Percentiles rank a stretch among this genome's conserved stretches.
These are phyloP conservation scores for Parathielavia appendiculata DNA, from an alignment of 495 filamentous ascomycete species.

Conservation along the genomic window DNA sequence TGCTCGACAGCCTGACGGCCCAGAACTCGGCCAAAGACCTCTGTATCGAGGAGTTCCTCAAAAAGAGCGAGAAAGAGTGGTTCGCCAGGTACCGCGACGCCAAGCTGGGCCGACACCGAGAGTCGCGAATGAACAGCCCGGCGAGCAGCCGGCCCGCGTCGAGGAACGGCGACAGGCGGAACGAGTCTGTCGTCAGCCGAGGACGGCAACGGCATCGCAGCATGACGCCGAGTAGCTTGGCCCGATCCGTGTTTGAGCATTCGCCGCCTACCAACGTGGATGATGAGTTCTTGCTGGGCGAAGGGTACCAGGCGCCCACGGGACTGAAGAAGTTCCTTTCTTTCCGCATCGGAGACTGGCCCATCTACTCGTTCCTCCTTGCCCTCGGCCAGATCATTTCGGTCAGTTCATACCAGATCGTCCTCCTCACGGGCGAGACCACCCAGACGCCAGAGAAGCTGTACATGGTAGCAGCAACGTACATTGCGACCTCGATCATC, in stretches of 20 bases:
- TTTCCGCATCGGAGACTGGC: constrained; percentile 56
- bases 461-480: constrained; percentile 59
- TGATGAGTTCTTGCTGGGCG: constrained; percentile 58
- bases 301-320: constrained; percentile 60
- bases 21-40: constrained; percentile 51
- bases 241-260: constrained; percentile 29
- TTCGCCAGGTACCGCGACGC: constrained; percentile 54
- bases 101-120: constrained; percentile 46
- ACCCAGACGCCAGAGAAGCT: constrained; percentile 57
- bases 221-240: constrained; percentile 29
- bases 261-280: constrained; percentile 24
- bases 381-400: constrained; percentile 64
- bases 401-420: constrained; percentile 64
- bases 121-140: constrained; percentile 19
- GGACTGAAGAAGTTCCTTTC: constrained; percentile 54
- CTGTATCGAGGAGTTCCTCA: constrained; percentile 59
- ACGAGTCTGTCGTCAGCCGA: constrained; percentile 30
- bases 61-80: constrained; percentile 61
- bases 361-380: constrained; percentile 64
- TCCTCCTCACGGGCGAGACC: constrained; percentile 56
- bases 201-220: constrained; percentile 32
- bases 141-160: constrained; percentile 25
- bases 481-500: constrained; percentile 53
- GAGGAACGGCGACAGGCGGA: constrained; percentile 20
- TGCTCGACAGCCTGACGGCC: constrained; percentile 48